A percentile compares a stretch with the other conserved stretches of the same genome.
Conservation (phyloP, 495 filamentous ascomycete genomes). For the Penicillium samsonianum region DNA sequence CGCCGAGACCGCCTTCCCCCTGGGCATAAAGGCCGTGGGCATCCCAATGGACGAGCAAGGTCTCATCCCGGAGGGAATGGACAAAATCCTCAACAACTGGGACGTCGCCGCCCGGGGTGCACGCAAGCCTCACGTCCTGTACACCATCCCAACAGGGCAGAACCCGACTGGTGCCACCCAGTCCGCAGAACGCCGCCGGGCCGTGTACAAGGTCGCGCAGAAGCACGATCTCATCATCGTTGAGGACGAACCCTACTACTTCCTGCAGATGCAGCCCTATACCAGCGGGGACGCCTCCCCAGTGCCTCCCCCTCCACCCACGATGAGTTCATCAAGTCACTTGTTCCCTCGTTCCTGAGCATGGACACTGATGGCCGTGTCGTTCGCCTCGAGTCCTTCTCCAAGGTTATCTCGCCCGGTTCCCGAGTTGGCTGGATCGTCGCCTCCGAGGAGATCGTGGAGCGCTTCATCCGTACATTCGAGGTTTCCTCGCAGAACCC, state of each 20-base stretch:
- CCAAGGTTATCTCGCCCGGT: slow-evolving; percentile 66
- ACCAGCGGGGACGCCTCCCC: slow-evolving; percentile 52
- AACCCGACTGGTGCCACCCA: slow-evolving; percentile 93
- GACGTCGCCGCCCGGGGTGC: slow-evolving; percentile 55
- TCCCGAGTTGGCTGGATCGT: slow-evolving; percentile 65
- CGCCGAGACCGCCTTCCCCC: slow-evolving; percentile 74
- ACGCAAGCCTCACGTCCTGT: slow-evolving; percentile 69
- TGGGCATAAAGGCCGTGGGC: slow-evolving; percentile 73
- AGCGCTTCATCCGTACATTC: slow-evolving; percentile 72
- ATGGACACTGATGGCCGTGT: slow-evolving; percentile 68
- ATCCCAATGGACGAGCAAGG: slow-evolving; percentile 78
- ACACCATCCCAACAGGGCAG: slow-evolving; percentile 66
- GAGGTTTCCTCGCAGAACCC: slow-evolving; percentile 84
- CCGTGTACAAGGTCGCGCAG: slow-evolving; percentile 73
- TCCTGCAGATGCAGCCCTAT: slow-evolving; percentile 93
- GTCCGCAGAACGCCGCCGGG: slow-evolving; percentile 59
- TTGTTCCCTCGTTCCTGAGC: slow-evolving; percentile 63
- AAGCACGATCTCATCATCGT: slow-evolving; percentile 86
- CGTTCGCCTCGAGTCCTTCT: slow-evolving; percentile 68
- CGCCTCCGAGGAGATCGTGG: slow-evolving; percentile 76
- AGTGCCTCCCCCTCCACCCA: slow-evolving; percentile 56
- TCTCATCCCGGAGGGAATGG: slow-evolving; percentile 66
- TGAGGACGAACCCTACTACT: slow-evolving; percentile 99
- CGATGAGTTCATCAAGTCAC: slow-evolving; percentile 58
- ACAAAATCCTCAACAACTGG: slow-evolving; percentile 69